Percentiles rank a stretch among this genome's conserved stretches.
These are phyloP conservation scores for Ashbya aceris DNA, from an alignment of 1,139 yeast species.

Conservation along the genomic window DNA sequence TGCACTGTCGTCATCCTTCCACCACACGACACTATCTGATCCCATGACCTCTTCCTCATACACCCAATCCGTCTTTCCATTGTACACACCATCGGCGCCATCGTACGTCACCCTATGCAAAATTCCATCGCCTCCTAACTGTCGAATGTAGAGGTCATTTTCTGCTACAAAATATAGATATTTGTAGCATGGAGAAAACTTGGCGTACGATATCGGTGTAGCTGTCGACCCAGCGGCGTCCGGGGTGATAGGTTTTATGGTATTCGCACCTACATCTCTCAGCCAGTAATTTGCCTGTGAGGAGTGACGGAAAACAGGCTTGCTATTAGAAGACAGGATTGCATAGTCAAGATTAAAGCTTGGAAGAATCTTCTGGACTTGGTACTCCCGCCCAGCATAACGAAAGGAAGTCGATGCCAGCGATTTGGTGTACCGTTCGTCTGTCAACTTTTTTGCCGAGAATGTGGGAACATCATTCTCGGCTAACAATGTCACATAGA, in stretches of 20 bases:
- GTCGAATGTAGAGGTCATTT: slow-evolving; percentile 53
- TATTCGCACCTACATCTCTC: slow-evolving; percentile 34
- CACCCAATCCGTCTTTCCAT: slow-evolving; percentile 96
- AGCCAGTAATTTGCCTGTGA: slow-evolving; percentile 59
- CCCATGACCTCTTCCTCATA: slow-evolving; percentile 88
- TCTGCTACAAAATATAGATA: slow-evolving; percentile 59
- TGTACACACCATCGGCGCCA: slow-evolving; percentile 65
- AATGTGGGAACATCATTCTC: slow-evolving; percentile 16
- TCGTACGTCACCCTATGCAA: slow-evolving; percentile 52
- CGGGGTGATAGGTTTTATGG: slow-evolving; percentile 36
- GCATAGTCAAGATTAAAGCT: slow-evolving; percentile 25
- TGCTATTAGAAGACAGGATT: slow-evolving; percentile 27
- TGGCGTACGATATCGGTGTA: slow-evolving; percentile 39
- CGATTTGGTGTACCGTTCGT: slow-evolving; percentile 12
- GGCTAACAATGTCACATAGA: slow-evolving; percentile 21
- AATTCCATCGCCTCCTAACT: slow-evolving; percentile 34
- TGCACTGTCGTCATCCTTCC: slow-evolving; percentile 67
- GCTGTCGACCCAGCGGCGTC: slow-evolving; percentile 21
- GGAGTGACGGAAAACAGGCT: slow-evolving; percentile 70
- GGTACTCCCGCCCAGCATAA: slow-evolving; percentile 17
- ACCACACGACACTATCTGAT: slow-evolving; percentile 69
- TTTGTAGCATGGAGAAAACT: slow-evolving; percentile 68
- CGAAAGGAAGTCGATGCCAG: slow-evolving; percentile 19
- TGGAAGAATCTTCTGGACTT: slow-evolving; percentile 20
- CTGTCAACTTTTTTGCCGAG: slow-evolving; percentile 23